These are phyloP conservation scores for Tricholoma terreum DNA, from an alignment of 768 basidiomycete genomes.

Conservation along the genomic window DNA sequence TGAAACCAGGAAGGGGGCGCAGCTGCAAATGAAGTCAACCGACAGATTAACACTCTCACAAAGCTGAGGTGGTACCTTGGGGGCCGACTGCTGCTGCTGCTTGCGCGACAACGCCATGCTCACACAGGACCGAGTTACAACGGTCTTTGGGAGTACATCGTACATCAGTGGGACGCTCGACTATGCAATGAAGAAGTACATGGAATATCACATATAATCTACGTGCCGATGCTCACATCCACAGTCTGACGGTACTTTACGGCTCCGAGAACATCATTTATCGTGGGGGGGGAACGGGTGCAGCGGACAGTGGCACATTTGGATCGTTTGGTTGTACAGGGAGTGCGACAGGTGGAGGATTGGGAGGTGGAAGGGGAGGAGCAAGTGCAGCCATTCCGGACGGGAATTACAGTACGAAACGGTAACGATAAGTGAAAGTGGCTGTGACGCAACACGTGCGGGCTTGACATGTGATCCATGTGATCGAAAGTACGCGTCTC, in stretches of 20 bases:
- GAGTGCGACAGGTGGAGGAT: not conserved
- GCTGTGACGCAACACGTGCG: no score
- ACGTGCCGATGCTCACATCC: not conserved
- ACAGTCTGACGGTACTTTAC: not conserved
- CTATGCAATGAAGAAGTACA: not conserved
- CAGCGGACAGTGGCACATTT: not conserved
- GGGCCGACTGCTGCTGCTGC: not conserved
- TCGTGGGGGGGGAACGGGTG: not conserved
- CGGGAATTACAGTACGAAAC: not conserved
- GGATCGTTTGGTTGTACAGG: not conserved
- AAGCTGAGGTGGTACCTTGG: constrained; percentile 1
- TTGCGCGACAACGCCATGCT: not conserved
- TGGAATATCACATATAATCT: not conserved
- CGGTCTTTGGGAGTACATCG: not conserved
- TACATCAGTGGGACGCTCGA: not conserved
- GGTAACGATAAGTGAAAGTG: no score
- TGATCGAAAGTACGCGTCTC: no score
- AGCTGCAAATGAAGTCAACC: not conserved
- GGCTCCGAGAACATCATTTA: not conserved
- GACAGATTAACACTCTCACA: not conserved
- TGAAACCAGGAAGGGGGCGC: not conserved
- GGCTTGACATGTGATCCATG: no score
- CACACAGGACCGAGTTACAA: not conserved
- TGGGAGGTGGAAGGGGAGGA: no score
- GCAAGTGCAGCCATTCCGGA: not conserved